Base-by-base conservation (phyloP, 2,329 filamentous ascomycete genomes). In the Hymenoscyphus fructigenus region DNA sequence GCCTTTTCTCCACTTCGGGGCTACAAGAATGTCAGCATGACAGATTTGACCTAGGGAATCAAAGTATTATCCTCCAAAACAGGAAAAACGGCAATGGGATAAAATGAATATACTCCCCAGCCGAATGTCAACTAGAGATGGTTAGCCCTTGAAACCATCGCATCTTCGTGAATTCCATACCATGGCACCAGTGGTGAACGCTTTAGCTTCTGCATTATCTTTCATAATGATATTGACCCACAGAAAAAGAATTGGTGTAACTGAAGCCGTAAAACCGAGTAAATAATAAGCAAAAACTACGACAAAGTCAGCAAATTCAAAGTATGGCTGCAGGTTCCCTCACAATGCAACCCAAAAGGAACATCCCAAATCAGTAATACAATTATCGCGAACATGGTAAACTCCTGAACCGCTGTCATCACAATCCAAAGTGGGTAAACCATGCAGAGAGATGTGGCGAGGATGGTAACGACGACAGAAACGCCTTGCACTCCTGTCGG, bases 131-230 rank as follows among this genome's bases (percentile, higher is more conserved):
- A 76, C 76, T 75, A 38, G 7, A 12, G n/a, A 12, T 3, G 14
- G 44, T 50, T 50, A 50, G 20, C 23, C 3, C 6, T 26, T 1
- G 20, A 20, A 50, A 50, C 44, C 44, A 26, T 23, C 23, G n/a
- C 20, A 12, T 26, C 2, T 23, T 12, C 36, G 14, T 15, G 36
- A 14, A 17, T 2, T 15, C 26, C 26, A 57, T 67, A 71, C 72
- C 72, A 76, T 76, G 6, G 75, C 74, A 47, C 75, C 75, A 10
- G 74, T 75, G 1, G 75, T 76, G 53, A 77, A 76, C 1, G 73
- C 73, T 44, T 72, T 53, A 20, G 71, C 73, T 32, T 74, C 72
- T 3, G 72, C 68, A 50, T 74, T 72, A 32, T 74, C 72, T 63
- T 68, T 73, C 67, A 74, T 69, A 36, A 73, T 65, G 53, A 71